A percentile compares a stretch with the other conserved stretches of the same genome.
Conservation (phyloP, 1,284 basidiomycete genomes). For the Irpex rosettiformis region DNA sequence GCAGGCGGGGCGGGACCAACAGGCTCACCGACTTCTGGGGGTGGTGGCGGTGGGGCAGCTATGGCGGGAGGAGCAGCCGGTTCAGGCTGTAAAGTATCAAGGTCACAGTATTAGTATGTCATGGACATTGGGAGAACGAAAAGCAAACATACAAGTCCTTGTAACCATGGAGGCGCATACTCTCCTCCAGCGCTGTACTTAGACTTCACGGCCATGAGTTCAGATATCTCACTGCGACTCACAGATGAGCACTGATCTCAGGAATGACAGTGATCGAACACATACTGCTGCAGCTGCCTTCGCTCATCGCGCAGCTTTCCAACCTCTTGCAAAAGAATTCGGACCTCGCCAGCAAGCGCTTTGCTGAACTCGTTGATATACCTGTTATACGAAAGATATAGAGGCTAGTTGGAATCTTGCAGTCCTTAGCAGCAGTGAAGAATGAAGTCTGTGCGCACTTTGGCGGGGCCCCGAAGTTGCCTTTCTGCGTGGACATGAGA, state of each 20-base stretch:
- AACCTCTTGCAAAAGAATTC: slow-evolving; percentile 56
- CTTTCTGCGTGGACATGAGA: slow-evolving; percentile 7
- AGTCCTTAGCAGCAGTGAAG: background rate
- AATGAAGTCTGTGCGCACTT: slow-evolving; percentile 12
- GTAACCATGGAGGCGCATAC: slow-evolving; percentile 62
- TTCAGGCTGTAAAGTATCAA: slow-evolving; percentile 11
- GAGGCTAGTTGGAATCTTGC: background rate
- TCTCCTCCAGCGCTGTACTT: slow-evolving; percentile 71
- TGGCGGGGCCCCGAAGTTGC: slow-evolving; percentile 15
- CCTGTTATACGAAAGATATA: slow-evolving; percentile 33
- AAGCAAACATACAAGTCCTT: slow-evolving; percentile 32
- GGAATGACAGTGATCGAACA: slow-evolving; percentile 14
- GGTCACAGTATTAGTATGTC: background rate
- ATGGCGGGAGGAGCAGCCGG: slow-evolving; percentile 21
- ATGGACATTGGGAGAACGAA: background rate
- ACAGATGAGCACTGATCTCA: slow-evolving; percentile 3
- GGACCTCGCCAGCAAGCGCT: slow-evolving; percentile 34
- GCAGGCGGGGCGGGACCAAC: slow-evolving; percentile 54
- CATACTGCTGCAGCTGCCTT: slow-evolving; percentile 64
- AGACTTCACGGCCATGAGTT: slow-evolving; percentile 71
- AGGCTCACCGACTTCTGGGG: slow-evolving; percentile 33
- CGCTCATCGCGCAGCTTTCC: slow-evolving; percentile 74
- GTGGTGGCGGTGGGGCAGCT: slow-evolving; percentile 23
- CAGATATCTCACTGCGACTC: slow-evolving; percentile 61
- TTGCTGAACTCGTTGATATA: slow-evolving; percentile 62